These are phyloP conservation scores for Zygoascus sp. DNA, from an alignment of 1,139 yeast species.

Conservation along the genomic window DNA sequence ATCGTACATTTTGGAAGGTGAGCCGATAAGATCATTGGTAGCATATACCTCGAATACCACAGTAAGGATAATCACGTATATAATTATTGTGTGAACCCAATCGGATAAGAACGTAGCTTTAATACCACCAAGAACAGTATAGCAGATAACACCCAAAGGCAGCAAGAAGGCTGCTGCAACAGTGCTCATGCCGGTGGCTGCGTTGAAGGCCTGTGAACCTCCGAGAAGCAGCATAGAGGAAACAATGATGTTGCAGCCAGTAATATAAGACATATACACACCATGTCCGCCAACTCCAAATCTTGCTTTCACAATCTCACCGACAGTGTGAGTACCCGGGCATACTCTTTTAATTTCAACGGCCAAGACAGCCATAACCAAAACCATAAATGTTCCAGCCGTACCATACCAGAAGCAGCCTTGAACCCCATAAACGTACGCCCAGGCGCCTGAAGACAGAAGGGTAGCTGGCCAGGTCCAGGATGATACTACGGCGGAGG, in stretches of 20 bases:
- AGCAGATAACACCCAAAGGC: conserved; percentile 74
- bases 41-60: conserved; percentile 42
- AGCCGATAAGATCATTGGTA: conserved; percentile 55
- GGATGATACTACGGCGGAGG: conserved; percentile 80
- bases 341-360: conserved; percentile 47
- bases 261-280: conserved; percentile 66
- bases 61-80: conserved; percentile 38
- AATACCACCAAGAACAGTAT: conserved; percentile 80
- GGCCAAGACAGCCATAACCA: conserved; percentile 66
- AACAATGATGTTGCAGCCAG: conserved; percentile 75
- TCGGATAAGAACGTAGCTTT: conserved; percentile 85
- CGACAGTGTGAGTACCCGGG: conserved; percentile 56
- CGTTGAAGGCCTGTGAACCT: conserved; percentile 71
- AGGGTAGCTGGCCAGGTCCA: conserved; percentile 94
- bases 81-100: conserved; percentile 60
- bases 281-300: conserved; percentile 65
- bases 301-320: conserved; percentile 60
- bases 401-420: conserved; percentile 71
- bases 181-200: conserved; percentile 74
- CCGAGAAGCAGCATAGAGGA: conserved; percentile 74
- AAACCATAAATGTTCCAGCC: conserved; percentile 65
- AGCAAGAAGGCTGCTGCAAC: conserved; percentile 73
- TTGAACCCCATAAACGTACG: conserved; percentile 67
- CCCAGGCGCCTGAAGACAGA: conserved; percentile 66
- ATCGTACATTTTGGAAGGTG: conserved; percentile 74